Conservation (phyloP, 2,329 filamentous ascomycete genomes). For the Stachybotrys chlorohalonatus region DNA sequence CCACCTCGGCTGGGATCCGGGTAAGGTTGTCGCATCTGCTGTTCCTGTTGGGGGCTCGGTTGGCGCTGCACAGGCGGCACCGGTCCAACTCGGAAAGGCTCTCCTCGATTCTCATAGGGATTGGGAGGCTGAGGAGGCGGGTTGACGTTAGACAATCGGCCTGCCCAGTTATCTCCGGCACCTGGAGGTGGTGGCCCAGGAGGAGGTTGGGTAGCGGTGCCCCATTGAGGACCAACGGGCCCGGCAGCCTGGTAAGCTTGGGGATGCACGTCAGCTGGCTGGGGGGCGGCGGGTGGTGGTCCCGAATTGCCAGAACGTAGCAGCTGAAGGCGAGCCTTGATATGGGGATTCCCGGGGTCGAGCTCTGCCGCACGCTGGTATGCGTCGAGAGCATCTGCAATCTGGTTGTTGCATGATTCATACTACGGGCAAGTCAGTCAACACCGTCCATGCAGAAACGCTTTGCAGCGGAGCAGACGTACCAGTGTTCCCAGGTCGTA, state of each 20-base stretch:
- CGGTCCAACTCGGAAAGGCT: constrained; percentile 55
- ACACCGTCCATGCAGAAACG: neutral
- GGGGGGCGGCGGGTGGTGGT: constrained; percentile 66
- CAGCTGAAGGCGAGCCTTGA: constrained; percentile 87
- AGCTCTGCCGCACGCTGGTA: constrained; percentile 92
- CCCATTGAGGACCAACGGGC: constrained; percentile 84
- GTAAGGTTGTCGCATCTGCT: constrained; percentile 51
- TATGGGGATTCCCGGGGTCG: constrained; percentile 86
- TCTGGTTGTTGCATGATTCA: constrained; percentile 98
- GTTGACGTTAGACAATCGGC: constrained; percentile 70
- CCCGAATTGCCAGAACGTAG: constrained; percentile 73
- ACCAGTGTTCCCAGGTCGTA: constrained; percentile 95
- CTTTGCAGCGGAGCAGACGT: constrained; percentile 30
- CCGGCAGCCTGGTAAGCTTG: constrained; percentile 83
- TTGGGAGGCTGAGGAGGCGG: constrained; percentile 67
- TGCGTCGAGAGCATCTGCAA: constrained; percentile 88
- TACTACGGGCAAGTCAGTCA: constrained; percentile 51
- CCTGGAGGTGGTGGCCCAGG: constrained; percentile 55
- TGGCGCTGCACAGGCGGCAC: constrained; percentile 60
- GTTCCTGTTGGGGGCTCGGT: constrained; percentile 66
- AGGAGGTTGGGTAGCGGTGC: constrained; percentile 59
- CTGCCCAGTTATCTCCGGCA: constrained; percentile 46
- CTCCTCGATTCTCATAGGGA: constrained; percentile 65
- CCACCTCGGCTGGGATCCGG: constrained; percentile 28
- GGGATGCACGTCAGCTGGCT: constrained; percentile 92